Evolutionary conservation across 177 flowering plant genomes (phyloP).

Genomic region (Tripterygium wilfordii): DNA sequence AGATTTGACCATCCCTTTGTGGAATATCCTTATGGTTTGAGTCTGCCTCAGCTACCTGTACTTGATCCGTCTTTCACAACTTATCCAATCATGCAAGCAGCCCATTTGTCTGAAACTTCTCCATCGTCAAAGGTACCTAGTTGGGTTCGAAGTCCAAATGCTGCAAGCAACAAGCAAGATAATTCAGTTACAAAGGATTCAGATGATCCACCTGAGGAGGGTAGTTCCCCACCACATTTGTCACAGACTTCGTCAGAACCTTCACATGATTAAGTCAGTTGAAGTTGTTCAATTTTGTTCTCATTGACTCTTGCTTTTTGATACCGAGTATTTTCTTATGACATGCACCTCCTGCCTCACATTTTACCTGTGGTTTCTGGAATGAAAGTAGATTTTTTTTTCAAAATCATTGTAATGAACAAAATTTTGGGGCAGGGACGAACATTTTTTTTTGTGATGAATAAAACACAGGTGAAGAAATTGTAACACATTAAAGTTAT

Average conservation of each 20-base stretch:
- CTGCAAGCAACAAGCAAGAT: conserved; percentile 20
- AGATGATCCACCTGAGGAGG: conserved; percentile 22
- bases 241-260: conserved; percentile 21
- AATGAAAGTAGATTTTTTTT: conserved; percentile 10
- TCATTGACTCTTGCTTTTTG: conserved; percentile 2
- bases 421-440: conserved; percentile 19
- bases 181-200: conserved; percentile 19
- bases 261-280: conserved; percentile 23
- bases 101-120: conserved; percentile 33
- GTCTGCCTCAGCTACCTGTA: conserved; percentile 28
- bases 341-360: conserved; percentile 17
- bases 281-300: conserved; percentile 4
- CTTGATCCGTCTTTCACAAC: conserved; percentile 24
- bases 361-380: conserved; percentile 29
- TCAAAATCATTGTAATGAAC: conserved; percentile 8
- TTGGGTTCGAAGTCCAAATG: conserved; percentile 28
- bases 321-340: conserved; percentile 10
- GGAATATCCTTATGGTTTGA: conserved; percentile 28
- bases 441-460: conserved; percentile 27
- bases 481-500: conserved; percentile 6
- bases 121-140: conserved; percentile 31
- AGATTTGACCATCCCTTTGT: conserved; percentile 59
- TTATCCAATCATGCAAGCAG: conserved; percentile 26
- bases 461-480: conserved; percentile 28
- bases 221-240: conserved; percentile 17